A percentile compares a stretch with the other conserved stretches of the same genome.
These are phyloP conservation scores for Jatropha multifida DNA, from an alignment of 441 rosid genomes.

Conservation along the genomic window DNA sequence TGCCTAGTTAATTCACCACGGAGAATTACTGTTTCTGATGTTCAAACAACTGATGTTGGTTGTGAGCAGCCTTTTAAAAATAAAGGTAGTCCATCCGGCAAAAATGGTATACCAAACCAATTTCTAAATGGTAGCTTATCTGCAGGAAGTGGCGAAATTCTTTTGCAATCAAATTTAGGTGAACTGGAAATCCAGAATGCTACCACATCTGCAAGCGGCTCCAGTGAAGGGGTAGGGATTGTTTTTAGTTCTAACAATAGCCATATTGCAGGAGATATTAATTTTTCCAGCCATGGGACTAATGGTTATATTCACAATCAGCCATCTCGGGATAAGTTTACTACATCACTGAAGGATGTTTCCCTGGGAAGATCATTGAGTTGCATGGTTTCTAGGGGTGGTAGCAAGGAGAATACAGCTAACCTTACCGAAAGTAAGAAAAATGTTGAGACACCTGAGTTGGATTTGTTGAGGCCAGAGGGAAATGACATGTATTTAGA, in stretches of 20 bases:
- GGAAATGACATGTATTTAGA: conserved; percentile 16
- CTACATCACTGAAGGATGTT: conserved; percentile 24
- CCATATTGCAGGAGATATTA: conserved; percentile 24
- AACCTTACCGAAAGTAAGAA: conserved; percentile 18
- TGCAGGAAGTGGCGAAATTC: conserved; percentile 13
- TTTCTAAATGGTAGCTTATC: conserved; percentile 20
- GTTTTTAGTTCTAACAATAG: conserved; percentile 26
- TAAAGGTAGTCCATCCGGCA: conserved; percentile 26
- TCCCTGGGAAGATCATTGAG: conserved; percentile 23
- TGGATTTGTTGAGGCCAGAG: conserved; percentile 33
- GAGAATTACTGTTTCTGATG: conserved; percentile 30
- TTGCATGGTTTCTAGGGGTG: conserved; percentile 25
- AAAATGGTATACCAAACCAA: conserved; percentile 31
- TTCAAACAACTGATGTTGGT: conserved; percentile 27
- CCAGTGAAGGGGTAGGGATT: conserved; percentile 21
- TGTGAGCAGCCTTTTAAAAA: conserved; percentile 27
- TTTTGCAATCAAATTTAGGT: conserved; percentile 23
- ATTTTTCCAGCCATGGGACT: conserved; percentile 18
- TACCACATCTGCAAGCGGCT: conserved; percentile 21
- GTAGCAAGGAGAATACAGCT: conserved; percentile 23
- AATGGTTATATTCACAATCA: conserved; percentile 26
- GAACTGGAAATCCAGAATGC: conserved; percentile 25
- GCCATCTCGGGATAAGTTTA: conserved; percentile 23
- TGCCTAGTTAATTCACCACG: conserved; percentile 27
- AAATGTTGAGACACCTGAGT: conserved; percentile 20